Evolutionary conservation across 176 grass and related monocot genomes (phyloP).

Genomic region (Lolium multiflorum): DNA sequence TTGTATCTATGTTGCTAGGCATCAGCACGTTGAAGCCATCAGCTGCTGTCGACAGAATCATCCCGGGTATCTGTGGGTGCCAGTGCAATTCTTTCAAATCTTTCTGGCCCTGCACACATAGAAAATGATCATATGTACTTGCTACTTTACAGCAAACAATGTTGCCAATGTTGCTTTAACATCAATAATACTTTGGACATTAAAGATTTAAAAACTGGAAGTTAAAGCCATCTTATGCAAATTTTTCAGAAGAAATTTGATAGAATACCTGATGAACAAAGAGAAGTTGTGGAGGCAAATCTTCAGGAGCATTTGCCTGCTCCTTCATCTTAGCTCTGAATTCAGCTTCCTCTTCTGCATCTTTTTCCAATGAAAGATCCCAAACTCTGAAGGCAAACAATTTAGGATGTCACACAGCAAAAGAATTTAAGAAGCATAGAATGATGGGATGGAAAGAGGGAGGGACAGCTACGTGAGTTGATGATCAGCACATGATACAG

Average conservation of each 20-base stretch:
- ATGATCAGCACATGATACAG: constrained; percentile 84
- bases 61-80: constrained; percentile 83
- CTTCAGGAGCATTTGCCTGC: constrained; percentile 77
- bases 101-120: constrained; percentile 74
- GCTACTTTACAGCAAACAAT: background rate
- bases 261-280: constrained; percentile 75
- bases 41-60: constrained; percentile 78
- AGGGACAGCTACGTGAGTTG: constrained; percentile 71
- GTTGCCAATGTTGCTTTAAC: too few species aligned
- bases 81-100: constrained; percentile 97
- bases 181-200: too few species aligned
- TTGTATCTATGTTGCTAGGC: constrained; percentile 81
- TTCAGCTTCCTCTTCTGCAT: constrained; percentile 91
- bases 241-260: background rate
- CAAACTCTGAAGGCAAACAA: constrained; percentile 66
- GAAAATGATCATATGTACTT: constrained; percentile 36
- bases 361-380: constrained; percentile 88
- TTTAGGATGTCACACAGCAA: constrained; percentile 1
- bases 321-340: constrained; percentile 84
- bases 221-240: background rate
- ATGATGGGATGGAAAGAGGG: background rate
- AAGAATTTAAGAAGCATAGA: background rate
- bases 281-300: constrained; percentile 91
- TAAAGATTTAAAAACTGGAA: too few species aligned
- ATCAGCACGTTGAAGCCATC: constrained; percentile 88